Evolutionary conservation across 1,139 yeast genomes (phyloP), one percentile per base, ranked within the genome.

Genomic region (Magnusiomyces suaveolens): DNA sequence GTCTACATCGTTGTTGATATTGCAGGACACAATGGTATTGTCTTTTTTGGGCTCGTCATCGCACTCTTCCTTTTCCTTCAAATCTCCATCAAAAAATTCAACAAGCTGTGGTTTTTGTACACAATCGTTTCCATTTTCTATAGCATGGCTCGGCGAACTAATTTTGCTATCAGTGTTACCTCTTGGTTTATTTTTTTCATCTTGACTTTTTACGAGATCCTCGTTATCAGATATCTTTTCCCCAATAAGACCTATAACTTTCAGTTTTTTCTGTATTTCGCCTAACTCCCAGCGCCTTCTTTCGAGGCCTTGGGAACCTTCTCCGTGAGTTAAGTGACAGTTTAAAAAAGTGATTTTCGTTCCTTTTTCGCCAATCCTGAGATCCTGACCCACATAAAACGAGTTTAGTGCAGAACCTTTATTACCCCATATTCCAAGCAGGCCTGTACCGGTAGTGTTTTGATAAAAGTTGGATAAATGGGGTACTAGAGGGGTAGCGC

Each of bases 321-420:
- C 88, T 52, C 82, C 84, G 1, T 92, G 90, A 2, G 84, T 77
- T 29, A 87, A 72, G 68, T 87, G 95, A 56, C 85, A 80, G 60
- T 79, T 78, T 20, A 81, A 77, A 60, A 84, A 69, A 1, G 78
- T 74, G 52, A 83, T 60, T 44, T 80, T 78, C 1, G 76, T 63
- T 10, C 81, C 82, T 55, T 57, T 59, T 20, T 58, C 54, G 29
- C 60, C 56, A 20, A 59, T 47, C 1, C 57, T 44, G 6, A 65
- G 60, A 53, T 71, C 73, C 3, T 60, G 60, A 10, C 71, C 71
- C 20, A 72, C 53, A 2, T 47, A 50, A 52, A 72, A 60, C 43
- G 63, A 66, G 21, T 77, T 68, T 14, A 73, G 65, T 8, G 78
- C 77, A 1, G 82, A 80, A 1, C 84, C 84, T 59, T 80, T 80